These are phyloP conservation scores for Gaertneriomyces sp. DNA, from an alignment of 192 early-diverging fungal genomes.

Conservation along the genomic window DNA sequence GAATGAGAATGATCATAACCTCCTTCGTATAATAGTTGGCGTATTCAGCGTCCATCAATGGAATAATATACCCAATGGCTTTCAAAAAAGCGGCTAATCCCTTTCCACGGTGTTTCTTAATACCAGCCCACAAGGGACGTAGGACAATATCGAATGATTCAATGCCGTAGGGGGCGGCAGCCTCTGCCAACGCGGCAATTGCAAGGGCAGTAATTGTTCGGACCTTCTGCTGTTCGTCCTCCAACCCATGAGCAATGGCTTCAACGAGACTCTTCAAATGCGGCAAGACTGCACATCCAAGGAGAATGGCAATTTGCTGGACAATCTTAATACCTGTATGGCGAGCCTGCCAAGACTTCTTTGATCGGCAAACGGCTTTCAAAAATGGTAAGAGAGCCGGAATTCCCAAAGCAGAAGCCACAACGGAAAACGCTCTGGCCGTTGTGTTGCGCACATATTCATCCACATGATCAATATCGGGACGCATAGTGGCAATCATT, in stretches of 20 bases:
- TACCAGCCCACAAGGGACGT: constrained; percentile 87
- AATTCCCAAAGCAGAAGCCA: constrained; percentile 92
- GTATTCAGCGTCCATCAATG: constrained; percentile 93
- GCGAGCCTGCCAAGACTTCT: constrained; percentile 97
- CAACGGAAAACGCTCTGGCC: constrained; percentile 94
- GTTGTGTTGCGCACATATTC: constrained; percentile 99
- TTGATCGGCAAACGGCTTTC: constrained; percentile 89
- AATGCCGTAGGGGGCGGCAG: constrained; percentile 97
- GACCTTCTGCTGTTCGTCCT: constrained; percentile 96
- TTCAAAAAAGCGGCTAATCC: constrained; percentile 96
- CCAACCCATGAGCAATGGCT: constrained; percentile 83
- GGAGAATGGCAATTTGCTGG: constrained; percentile 91
- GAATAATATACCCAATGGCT: constrained; percentile 98
- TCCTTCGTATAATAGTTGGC: constrained; percentile 93
- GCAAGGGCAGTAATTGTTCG: constrained; percentile 92
- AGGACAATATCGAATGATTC: constrained; percentile 93
- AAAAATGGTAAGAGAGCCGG: constrained; percentile 92
- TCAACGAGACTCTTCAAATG: constrained; percentile 92
- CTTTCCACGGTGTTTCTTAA: constrained; percentile 92
- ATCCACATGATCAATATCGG: constrained; percentile 96
- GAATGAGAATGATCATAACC: constrained; percentile 86
- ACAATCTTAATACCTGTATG: constrained; percentile 98
- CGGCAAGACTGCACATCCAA: constrained; percentile 92
- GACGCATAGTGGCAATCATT: constrained; percentile 99
- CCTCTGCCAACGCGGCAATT: constrained; percentile 91